A percentile compares a stretch with the other conserved stretches of the same genome.
These are phyloP conservation scores for Musa acuminata DNA, from an alignment of 176 grass and related monocot genomes.

Conservation along the genomic window DNA sequence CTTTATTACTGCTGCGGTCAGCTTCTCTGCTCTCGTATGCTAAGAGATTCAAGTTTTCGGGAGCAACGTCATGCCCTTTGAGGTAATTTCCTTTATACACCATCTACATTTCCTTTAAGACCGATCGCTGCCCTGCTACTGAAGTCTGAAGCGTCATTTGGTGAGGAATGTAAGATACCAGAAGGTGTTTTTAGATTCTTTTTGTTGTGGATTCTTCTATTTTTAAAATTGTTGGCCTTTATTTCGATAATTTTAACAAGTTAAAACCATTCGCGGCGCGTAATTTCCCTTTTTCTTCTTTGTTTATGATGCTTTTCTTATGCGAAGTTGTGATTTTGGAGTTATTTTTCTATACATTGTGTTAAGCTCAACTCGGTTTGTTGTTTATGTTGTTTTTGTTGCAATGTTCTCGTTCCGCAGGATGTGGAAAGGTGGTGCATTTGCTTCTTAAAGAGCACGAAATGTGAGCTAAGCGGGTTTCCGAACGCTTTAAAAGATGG, in stretches of 20 bases:
- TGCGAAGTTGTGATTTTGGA: not conserved
- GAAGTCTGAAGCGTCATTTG: too few relatives aligned
- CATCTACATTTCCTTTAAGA: too few relatives aligned
- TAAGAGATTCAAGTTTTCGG: not conserved
- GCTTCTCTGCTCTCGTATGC: not conserved
- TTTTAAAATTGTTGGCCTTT: too few relatives aligned
- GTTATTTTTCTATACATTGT: not conserved
- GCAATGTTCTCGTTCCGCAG: not conserved
- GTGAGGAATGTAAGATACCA: too few relatives aligned
- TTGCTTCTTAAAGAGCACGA: not conserved
- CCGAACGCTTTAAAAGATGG: conserved; percentile 27
- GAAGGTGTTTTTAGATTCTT: too few relatives aligned
- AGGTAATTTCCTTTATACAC: too few relatives aligned
- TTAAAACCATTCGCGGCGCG: too few relatives aligned
- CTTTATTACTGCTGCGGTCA: not conserved
- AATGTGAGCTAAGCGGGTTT: not conserved
- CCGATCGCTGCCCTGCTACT: too few relatives aligned
- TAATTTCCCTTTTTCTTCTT: not conserved
- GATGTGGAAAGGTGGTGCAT: not conserved
- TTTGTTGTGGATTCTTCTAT: too few relatives aligned
- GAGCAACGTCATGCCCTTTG: not conserved
- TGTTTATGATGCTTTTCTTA: not conserved
- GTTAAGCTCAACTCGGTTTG: not conserved
- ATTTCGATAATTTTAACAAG: too few relatives aligned
- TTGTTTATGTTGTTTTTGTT: not conserved